These are phyloP conservation scores for Naganishia sp. DNA, from an alignment of 1,284 basidiomycete species.

Conservation along the genomic window DNA sequence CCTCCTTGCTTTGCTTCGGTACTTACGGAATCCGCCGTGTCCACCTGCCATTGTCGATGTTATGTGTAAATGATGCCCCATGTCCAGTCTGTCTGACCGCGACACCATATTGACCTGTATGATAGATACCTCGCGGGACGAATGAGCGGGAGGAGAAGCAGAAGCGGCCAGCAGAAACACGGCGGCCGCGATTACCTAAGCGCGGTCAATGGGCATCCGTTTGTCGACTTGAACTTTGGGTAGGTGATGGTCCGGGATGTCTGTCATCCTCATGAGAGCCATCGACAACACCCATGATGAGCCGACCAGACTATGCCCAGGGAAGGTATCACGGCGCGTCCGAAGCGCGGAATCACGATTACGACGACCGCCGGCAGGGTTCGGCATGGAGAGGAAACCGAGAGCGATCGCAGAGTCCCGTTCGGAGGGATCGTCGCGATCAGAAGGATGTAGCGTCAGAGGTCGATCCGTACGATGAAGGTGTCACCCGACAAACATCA, in stretches of 20 bases:
- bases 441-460: background rate
- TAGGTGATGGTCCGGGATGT: no score
- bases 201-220: no score
- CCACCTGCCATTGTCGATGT: constrained; percentile 47
- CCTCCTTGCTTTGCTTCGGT: background rate
- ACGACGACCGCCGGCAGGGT: no score
- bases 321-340: no score
- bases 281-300: no score
- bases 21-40: constrained; percentile 45
- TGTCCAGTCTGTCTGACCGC: no score
- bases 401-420: background rate
- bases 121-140: background rate
- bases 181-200: background rate
- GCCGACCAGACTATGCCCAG: no score
- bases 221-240: no score
- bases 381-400: background rate
- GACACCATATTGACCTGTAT: no score
- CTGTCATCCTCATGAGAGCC: no score
- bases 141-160: background rate
- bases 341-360: no score
- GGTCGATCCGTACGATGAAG: background rate
- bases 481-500: background rate
- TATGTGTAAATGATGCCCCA: background rate
- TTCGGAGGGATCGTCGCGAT: background rate
- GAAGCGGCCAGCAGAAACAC: background rate